phyloP scores from a whole-genome alignment of 768 basidiomycete species.

The Amanita jacksonii region DNA sequence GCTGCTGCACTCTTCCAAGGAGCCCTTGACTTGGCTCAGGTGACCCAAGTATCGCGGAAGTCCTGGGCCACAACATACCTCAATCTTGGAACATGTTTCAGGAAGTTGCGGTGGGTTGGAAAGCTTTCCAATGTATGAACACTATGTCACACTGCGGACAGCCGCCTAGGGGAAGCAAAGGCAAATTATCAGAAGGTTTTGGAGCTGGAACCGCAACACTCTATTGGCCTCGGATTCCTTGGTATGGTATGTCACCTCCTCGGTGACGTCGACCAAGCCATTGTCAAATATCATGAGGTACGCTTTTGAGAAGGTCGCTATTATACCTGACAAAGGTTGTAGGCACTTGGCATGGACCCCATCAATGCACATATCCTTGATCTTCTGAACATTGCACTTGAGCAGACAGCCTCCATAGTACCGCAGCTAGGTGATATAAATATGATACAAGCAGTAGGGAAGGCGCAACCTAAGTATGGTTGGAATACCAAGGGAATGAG shows the following conservation, averaged over 20 bases:
- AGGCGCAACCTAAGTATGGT: conserved; percentile 22
- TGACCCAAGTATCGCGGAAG: conserved; percentile 75
- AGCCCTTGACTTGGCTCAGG: conserved; percentile 73
- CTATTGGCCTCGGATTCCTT: conserved; percentile 75
- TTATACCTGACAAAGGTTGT: conserved; percentile 2
- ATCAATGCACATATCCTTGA: conserved; percentile 77
- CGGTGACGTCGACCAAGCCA: conserved; percentile 67
- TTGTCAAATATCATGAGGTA: conserved; percentile 90
- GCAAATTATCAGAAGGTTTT: conserved; percentile 70
- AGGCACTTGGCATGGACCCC: conserved; percentile 77
- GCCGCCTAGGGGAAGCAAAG: conserved; percentile 56
- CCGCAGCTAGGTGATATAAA: conserved; percentile 17
- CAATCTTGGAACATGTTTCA: conserved; percentile 85
- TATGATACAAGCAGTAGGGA: conserved; percentile 22
- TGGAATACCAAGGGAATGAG: conserved; percentile 17
- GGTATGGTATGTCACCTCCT: conserved; percentile 83
- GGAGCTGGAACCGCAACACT: conserved; percentile 77
- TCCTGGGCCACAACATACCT: conserved; percentile 87
- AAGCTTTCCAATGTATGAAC: neutral
- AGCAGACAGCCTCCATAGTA: conserved; percentile 24
- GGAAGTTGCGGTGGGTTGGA: conserved; percentile 61
- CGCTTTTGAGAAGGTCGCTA: conserved; percentile 13
- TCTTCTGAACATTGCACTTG: conserved; percentile 72
- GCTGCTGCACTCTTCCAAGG: conserved; percentile 66
- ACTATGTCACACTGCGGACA: conserved; percentile 12